A percentile compares a stretch with the other conserved stretches of the same genome.
Conservation (phyloP, 2,329 filamentous ascomycete genomes). For the Proliferodiscus dingleyae region DNA sequence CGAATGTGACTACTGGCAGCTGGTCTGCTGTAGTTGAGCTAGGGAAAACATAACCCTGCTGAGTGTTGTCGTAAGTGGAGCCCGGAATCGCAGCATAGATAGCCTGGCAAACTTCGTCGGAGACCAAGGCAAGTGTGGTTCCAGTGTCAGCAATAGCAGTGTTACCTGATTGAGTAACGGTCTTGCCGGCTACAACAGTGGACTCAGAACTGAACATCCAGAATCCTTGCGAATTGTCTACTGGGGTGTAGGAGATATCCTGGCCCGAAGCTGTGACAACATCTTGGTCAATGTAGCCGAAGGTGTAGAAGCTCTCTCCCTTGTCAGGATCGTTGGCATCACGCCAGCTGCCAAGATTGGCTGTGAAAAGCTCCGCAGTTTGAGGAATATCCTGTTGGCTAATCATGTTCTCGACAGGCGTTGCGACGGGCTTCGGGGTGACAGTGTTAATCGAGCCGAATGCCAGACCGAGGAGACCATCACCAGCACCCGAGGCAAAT, state of each 20-base stretch:
- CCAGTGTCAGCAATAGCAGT: constrained; percentile 68
- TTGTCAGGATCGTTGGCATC: constrained; percentile 40
- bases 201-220: constrained; percentile 60
- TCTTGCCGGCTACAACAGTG: constrained; percentile 52
- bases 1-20: constrained; percentile 57
- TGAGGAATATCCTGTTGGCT: constrained; percentile 47
- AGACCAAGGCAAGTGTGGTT: constrained; percentile 62
- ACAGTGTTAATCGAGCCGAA: constrained; percentile 62
- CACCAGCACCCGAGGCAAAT: constrained; percentile 52
- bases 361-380: constrained; percentile 51
- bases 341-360: constrained; percentile 50
- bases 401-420: constrained; percentile 67
- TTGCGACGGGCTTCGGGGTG: constrained; percentile 47
- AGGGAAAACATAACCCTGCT: constrained; percentile 63
- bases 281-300: constrained; percentile 65
- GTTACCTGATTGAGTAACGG: constrained; percentile 48
- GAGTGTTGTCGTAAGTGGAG: constrained; percentile 47
- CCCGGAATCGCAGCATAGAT: constrained; percentile 62
- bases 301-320: constrained; percentile 62
- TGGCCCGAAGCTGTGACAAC: constrained; percentile 48
- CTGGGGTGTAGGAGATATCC: constrained; percentile 53
- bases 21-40: constrained; percentile 43
- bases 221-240: constrained; percentile 63
- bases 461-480: constrained; percentile 64
- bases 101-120: constrained; percentile 54